These are phyloP conservation scores for Jaltomata sinuosa DNA, from an alignment of 257 asterid species.

Conservation along the genomic window DNA sequence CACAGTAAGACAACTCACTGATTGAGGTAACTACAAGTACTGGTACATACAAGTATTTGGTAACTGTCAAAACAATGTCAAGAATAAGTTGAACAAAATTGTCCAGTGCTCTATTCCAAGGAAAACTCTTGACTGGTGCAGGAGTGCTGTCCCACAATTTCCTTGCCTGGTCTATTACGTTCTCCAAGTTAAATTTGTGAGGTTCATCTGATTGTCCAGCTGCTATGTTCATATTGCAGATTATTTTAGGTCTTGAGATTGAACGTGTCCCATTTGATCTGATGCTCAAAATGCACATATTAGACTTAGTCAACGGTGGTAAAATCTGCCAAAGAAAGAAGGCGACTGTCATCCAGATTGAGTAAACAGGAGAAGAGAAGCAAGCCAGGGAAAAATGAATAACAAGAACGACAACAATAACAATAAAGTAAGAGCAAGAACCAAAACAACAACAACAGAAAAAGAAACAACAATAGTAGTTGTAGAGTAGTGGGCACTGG, in stretches of 20 bases:
- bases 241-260: conserved; percentile 10
- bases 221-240: conserved; percentile 54
- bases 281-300: conserved; percentile 19
- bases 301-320: conserved; percentile 17
- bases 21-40: conserved; percentile 46
- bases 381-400: not conserved
- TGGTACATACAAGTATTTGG: conserved; percentile 56
- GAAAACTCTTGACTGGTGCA: conserved; percentile 67
- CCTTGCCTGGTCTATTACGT: conserved; percentile 38
- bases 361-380: not conserved
- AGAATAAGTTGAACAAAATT: conserved; percentile 70
- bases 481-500: not conserved
- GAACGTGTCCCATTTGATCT: conserved; percentile 22
- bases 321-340: conserved; percentile 31
- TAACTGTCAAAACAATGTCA: conserved; percentile 46
- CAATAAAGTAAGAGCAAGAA: not conserved
- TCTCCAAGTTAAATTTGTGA: conserved; percentile 23
- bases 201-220: conserved; percentile 53
- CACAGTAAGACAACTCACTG: conserved; percentile 92
- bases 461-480: not conserved
- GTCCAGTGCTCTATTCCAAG: conserved; percentile 63
- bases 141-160: conserved; percentile 70
- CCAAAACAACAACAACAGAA: not conserved
- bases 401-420: not conserved
- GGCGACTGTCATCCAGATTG: not conserved